Evolutionary conservation across 352 stramenopile species (phyloP).

Genomic region (Blastocystis sp.): DNA sequence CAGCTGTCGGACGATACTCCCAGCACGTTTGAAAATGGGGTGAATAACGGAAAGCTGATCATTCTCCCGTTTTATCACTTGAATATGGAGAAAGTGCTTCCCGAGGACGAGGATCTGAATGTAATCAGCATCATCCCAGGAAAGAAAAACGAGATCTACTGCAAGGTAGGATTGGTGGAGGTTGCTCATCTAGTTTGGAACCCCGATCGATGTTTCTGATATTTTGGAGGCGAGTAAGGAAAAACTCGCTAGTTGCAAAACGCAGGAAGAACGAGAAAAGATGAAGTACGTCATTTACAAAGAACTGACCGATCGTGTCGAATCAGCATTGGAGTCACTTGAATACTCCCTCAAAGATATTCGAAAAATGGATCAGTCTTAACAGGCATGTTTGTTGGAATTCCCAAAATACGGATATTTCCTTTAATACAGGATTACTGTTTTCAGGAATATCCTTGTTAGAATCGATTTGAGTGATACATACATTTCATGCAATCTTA

Average conservation of each 20-base stretch:
- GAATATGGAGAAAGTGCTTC: slow-evolving; percentile 49
- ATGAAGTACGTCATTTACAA: slow-evolving; percentile 58
- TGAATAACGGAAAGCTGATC: slow-evolving; percentile 54
- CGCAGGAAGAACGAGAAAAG: slow-evolving; percentile 18
- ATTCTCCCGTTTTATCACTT: slow-evolving; percentile 34
- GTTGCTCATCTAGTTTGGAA: slow-evolving; percentile 10
- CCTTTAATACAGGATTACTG: no score
- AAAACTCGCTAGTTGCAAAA: slow-evolving; percentile 22
- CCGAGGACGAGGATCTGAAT: slow-evolving; percentile 12
- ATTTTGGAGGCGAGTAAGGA: slow-evolving; percentile 17
- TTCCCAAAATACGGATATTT: background rate
- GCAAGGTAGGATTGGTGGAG: background rate
- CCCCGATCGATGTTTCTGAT: slow-evolving; percentile 42
- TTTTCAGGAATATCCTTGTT: no score
- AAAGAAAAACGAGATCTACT: slow-evolving; percentile 41
- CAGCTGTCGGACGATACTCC: background rate
- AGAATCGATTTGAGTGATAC: no score
- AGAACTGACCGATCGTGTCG: slow-evolving; percentile 24
- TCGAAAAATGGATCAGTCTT: background rate
- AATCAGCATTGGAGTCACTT: slow-evolving; percentile 8
- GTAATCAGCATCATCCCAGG: slow-evolving; percentile 22
- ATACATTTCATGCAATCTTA: background rate
- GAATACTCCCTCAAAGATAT: slow-evolving; percentile 29
- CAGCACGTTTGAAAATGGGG: background rate
- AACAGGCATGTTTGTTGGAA: background rate